A percentile compares a stretch with the other conserved stretches of the same genome.
Conservation (phyloP, 2,329 filamentous ascomycete species). For the Arachnomyces sp. region DNA sequence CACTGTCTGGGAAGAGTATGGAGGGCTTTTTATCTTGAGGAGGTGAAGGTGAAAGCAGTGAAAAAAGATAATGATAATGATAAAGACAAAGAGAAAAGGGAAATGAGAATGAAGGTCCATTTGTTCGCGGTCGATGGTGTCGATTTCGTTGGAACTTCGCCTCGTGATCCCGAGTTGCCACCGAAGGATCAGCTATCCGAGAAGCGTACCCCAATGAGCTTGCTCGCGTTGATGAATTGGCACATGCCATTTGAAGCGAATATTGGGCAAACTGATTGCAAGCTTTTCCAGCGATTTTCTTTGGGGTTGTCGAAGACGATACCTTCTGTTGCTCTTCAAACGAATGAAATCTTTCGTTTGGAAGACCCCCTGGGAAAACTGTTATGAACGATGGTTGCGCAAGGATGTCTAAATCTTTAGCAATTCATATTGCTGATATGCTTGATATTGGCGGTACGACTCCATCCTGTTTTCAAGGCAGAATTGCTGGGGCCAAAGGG, state of each 20-base stretch:
- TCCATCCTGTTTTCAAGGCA: slow-evolving; percentile 48
- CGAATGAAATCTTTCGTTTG: slow-evolving; percentile 29
- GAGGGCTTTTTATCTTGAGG: slow-evolving; percentile 37
- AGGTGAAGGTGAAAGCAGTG: slow-evolving; percentile 23
- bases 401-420: slow-evolving; percentile 45
- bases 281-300: slow-evolving; percentile 37
- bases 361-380: slow-evolving; percentile 19
- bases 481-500: slow-evolving; percentile 54
- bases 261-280: slow-evolving; percentile 31
- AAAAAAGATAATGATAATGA: too few relatives aligned
- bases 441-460: slow-evolving; percentile 25
- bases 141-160: slow-evolving; percentile 24
- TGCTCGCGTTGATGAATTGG: slow-evolving; percentile 37
- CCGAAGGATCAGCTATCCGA: slow-evolving; percentile 19
- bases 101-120: slow-evolving; percentile 25
- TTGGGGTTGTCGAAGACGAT: slow-evolving; percentile 38
- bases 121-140: slow-evolving; percentile 39
- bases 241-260: slow-evolving; percentile 34
- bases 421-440: slow-evolving; percentile 36
- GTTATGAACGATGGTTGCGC: slow-evolving; percentile 48
- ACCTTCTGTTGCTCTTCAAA: slow-evolving; percentile 29
- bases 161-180: slow-evolving; percentile 12
- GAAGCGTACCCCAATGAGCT: slow-evolving; percentile 27
- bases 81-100: slow-evolving; percentile 11
- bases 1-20: slow-evolving; percentile 36